phyloP scores from a whole-genome alignment of 805 yeast genomes.

The Yarrowia yakushimensis region DNA sequence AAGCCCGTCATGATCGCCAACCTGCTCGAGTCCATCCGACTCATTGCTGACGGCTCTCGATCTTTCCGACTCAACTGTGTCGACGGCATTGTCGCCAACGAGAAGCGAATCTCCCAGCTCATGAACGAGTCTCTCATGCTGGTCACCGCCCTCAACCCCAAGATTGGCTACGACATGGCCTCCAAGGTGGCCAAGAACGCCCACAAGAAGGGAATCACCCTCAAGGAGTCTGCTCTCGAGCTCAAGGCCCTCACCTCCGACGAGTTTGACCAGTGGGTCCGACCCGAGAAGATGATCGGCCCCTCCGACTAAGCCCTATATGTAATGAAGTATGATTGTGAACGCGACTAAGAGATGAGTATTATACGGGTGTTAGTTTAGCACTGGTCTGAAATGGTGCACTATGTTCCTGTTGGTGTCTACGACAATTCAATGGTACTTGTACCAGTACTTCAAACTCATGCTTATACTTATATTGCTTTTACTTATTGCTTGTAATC shows the following conservation, averaged over 20 bases:
- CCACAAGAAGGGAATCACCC: conserved; percentile 93
- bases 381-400: too few relatives aligned
- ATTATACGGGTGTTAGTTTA: too few relatives aligned
- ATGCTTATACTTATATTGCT: too few relatives aligned
- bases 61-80: conserved; percentile 95
- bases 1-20: conserved; percentile 94
- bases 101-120: conserved; percentile 77
- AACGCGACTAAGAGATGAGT: background rate
- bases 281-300: conserved; percentile 97
- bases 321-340: conserved; percentile 6
- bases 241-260: conserved; percentile 75
- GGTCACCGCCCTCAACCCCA: conserved; percentile 97
- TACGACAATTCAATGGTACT: too few relatives aligned
- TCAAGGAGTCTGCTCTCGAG: conserved; percentile 92
- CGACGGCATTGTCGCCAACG: conserved; percentile 88
- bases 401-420: too few relatives aligned
- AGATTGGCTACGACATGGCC: conserved; percentile 97
- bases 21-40: conserved; percentile 80
- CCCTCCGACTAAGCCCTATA: conserved; percentile 50
- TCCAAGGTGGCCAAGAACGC: conserved; percentile 98
- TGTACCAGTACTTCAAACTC: too few relatives aligned
- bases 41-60: conserved; percentile 81
- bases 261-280: conserved; percentile 95
- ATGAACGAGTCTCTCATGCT: conserved; percentile 95
- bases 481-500: too few relatives aligned